A percentile compares a stretch with the other conserved stretches of the same genome.
Evolutionary conservation across 805 yeast species (phyloP).

Genomic region (Cyberlindnera euphorbiiphila): DNA sequence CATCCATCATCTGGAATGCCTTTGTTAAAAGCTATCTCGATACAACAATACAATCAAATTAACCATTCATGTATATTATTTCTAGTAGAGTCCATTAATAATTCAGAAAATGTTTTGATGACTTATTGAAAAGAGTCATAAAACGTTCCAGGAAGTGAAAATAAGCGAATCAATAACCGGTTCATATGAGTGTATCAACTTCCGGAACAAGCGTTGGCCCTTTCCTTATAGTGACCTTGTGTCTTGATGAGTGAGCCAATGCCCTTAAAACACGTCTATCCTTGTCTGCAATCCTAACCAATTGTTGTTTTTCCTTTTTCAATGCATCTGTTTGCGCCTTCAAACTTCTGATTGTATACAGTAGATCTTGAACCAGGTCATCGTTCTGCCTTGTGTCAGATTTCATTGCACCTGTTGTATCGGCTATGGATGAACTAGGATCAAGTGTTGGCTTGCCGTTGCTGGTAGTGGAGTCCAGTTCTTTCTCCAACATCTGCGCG

Average conservation of each 20-base stretch:
- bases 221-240: slow-evolving; percentile 18
- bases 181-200: slow-evolving; percentile 21
- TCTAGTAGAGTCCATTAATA: too few species aligned
- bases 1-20: too few species aligned
- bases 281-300: slow-evolving; percentile 9
- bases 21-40: too few species aligned
- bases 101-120: too few species aligned
- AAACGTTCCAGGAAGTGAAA: too few species aligned
- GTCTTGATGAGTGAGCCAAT: slow-evolving; percentile 14
- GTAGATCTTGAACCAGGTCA: slow-evolving; percentile 20
- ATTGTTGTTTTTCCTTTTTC: slow-evolving; percentile 10
- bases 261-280: slow-evolving; percentile 22
- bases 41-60: too few species aligned
- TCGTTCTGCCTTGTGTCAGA: slow-evolving; percentile 1
- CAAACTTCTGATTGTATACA: slow-evolving; percentile 21
- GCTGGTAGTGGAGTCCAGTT: slow-evolving; percentile 2
- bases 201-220: slow-evolving; percentile 21
- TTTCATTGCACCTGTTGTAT: slow-evolving; percentile 4
- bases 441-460: too few species aligned
- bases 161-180: too few species aligned
- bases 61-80: too few species aligned
- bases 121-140: too few species aligned
- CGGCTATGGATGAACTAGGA: too few species aligned
- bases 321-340: slow-evolving; percentile 17
- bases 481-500: slow-evolving; percentile 7